These are phyloP conservation scores for Collybia sp. DNA, from an alignment of 768 basidiomycete genomes.

Conservation along the genomic window DNA sequence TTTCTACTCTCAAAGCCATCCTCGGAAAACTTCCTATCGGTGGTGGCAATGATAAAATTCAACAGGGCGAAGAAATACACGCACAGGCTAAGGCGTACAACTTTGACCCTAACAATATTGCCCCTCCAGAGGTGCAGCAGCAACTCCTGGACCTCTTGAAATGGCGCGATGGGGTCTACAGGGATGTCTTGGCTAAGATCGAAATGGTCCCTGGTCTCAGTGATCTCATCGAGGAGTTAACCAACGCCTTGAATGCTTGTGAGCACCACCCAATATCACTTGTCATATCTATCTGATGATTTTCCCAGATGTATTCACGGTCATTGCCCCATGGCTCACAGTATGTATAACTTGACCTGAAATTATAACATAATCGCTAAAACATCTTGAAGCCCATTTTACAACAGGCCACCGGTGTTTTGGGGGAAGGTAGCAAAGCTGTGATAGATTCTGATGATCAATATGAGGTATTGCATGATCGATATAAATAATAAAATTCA, in stretches of 20 bases:
- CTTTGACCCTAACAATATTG: slow-evolving; percentile 58
- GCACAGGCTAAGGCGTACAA: slow-evolving; percentile 52
- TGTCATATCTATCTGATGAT: slow-evolving; percentile 3
- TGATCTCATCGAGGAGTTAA: slow-evolving; percentile 53
- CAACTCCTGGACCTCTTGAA: slow-evolving; percentile 51
- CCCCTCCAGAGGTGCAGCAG: slow-evolving; percentile 59
- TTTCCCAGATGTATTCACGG: slow-evolving; percentile 52
- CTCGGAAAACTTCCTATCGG: slow-evolving; percentile 47
- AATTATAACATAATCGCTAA: background rate
- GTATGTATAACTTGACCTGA: slow-evolving; percentile 25
- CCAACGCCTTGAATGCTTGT: slow-evolving; percentile 67
- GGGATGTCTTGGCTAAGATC: slow-evolving; percentile 48
- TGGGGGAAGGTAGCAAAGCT: slow-evolving; percentile 60
- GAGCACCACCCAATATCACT: slow-evolving; percentile 12
- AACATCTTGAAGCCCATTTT: slow-evolving; percentile 48
- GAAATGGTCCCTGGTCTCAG: slow-evolving; percentile 62
- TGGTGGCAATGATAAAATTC: slow-evolving; percentile 45
- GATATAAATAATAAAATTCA: background rate
- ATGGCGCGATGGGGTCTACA: slow-evolving; percentile 61
- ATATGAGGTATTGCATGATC: slow-evolving; percentile 38
- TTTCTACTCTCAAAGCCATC: slow-evolving; percentile 35
- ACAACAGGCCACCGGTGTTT: slow-evolving; percentile 47
- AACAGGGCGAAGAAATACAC: slow-evolving; percentile 52
- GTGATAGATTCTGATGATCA: slow-evolving; percentile 70
- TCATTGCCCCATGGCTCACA: slow-evolving; percentile 61